phyloP scores from a whole-genome alignment of 106 monocot species.

The Iris macrosiphon region DNA sequence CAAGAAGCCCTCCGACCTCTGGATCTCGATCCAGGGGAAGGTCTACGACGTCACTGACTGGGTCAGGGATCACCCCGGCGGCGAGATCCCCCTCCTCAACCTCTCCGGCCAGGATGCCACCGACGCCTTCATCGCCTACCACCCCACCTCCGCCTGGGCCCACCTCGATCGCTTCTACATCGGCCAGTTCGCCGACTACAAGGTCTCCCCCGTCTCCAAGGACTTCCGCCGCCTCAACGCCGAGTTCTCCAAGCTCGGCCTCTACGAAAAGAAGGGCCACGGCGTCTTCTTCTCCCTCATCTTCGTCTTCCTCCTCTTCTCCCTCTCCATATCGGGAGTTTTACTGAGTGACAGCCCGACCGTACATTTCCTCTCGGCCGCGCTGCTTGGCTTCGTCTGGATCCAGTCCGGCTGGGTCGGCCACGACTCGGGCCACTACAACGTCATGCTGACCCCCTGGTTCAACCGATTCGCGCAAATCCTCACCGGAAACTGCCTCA shows the following conservation, averaged over 20 bases:
- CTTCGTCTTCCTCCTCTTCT: slow-evolving; percentile 21
- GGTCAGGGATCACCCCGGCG: slow-evolving; percentile 46
- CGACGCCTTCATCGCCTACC: slow-evolving; percentile 67
- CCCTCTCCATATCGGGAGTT: slow-evolving; percentile 19
- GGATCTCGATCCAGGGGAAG: slow-evolving; percentile 69
- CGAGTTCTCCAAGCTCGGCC: slow-evolving; percentile 44
- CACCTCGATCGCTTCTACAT: slow-evolving; percentile 44
- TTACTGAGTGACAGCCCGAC: not conserved
- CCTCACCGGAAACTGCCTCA: slow-evolving; percentile 42
- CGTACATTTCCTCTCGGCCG: slow-evolving; percentile 32
- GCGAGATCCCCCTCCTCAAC: slow-evolving; percentile 42
- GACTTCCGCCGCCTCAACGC: slow-evolving; percentile 54
- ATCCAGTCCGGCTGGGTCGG: slow-evolving; percentile 69
- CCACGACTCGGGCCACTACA: slow-evolving; percentile 61
- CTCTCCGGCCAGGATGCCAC: slow-evolving; percentile 71
- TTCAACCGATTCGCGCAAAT: slow-evolving; percentile 22
- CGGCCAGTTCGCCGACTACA: slow-evolving; percentile 51
- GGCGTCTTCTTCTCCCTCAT: slow-evolving; percentile 7
- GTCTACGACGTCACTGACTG: slow-evolving; percentile 63
- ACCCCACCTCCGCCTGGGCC: slow-evolving; percentile 46
- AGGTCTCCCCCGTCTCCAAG: slow-evolving; percentile 45
- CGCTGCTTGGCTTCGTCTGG: slow-evolving; percentile 50
- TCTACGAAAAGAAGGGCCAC: slow-evolving; percentile 50
- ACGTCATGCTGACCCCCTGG: slow-evolving; percentile 21
- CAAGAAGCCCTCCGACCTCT: slow-evolving; percentile 34